Evolutionary conservation across 805 yeast species (phyloP), one percentile per base, ranked within the genome.

Genomic region (Nakazawaea holstii): DNA sequence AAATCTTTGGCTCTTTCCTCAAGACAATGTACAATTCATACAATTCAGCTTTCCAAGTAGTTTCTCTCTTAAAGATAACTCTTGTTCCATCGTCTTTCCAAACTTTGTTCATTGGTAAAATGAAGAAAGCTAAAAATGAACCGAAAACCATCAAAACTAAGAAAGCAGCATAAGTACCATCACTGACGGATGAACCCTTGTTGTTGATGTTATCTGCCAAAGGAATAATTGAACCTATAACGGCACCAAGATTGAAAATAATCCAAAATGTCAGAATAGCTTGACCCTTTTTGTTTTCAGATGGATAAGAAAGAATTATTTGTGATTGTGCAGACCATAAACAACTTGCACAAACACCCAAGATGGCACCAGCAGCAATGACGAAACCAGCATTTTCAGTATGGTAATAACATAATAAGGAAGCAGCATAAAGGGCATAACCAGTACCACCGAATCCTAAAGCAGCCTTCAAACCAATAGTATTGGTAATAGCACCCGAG

Each of bases 271-370:
- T 62, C 69, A 76, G 74, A 43, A 80, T 69, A 43, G 74, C 79
- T 31, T 62, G 62, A 40, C 80, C 84, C 63, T 79, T 79, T n/a
- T 52, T 63, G 32, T 62, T 55, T 61, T 79, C 84, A 17, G 75
- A 59, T 2, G 84, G 77, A 52, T 79, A 79, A n/a, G 79, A 65
- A 74, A 79, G 72, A 52, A 78, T 72, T 41, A 79, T 72, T 27
- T 77, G 64, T 43, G 80, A 79, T 57, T 77, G 82, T 31, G 82
- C 81, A 28, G 81, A 74, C 84, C 84, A 79, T 43, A 78, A 65
- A 40, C 69, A 59, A 35, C 77, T 68, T 9, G 84, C 84, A 61
- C 79, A 70, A 39, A 76, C 49, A 55, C 84, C 84, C 51, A 79
- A 66, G 57, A 69, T 71, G 20, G 82, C 82, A 40, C 83, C 83